Evolutionary conservation across 805 yeast genomes (phyloP).

Genomic region (Hermanozyma aechmeae): DNA sequence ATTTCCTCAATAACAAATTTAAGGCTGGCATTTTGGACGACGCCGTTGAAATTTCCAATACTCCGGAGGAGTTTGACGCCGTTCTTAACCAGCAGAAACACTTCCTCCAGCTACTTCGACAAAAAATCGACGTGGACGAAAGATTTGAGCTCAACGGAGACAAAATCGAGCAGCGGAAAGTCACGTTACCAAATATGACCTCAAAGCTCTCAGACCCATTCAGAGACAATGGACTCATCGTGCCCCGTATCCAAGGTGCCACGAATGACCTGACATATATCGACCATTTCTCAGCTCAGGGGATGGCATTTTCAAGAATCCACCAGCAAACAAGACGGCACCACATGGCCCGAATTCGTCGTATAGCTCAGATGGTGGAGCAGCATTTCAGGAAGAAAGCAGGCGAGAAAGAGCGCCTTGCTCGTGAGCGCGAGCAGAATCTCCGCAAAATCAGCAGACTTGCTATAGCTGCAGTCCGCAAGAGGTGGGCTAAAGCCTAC

Average conservation of each 20-base stretch:
- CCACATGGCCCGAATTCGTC: slow-evolving; percentile 59
- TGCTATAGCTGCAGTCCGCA: slow-evolving; percentile 76
- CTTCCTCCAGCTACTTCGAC: slow-evolving; percentile 38
- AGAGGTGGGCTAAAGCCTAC: slow-evolving; percentile 84
- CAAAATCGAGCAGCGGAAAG: slow-evolving; percentile 40
- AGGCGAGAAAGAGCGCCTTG: slow-evolving; percentile 80
- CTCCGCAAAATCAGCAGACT: slow-evolving; percentile 65
- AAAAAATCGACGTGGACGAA: slow-evolving; percentile 25
- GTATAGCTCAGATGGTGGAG: slow-evolving; percentile 75
- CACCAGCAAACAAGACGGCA: slow-evolving; percentile 57
- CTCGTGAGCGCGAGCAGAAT: slow-evolving; percentile 65
- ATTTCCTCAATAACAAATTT: slow-evolving; percentile 19
- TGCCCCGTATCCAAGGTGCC: slow-evolving; percentile 36
- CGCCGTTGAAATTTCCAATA: slow-evolving; percentile 19
- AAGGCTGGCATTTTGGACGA: slow-evolving; percentile 32
- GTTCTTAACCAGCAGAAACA: slow-evolving; percentile 44
- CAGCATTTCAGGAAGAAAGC: slow-evolving; percentile 76
- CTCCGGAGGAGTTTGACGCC: slow-evolving; percentile 50
- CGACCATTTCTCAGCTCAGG: slow-evolving; percentile 74
- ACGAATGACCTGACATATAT: slow-evolving; percentile 41
- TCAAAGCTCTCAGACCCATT: slow-evolving; percentile 27
- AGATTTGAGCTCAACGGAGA: slow-evolving; percentile 34
- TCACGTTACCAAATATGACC: slow-evolving; percentile 33
- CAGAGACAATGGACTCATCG: slow-evolving; percentile 32
- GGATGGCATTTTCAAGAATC: slow-evolving; percentile 57